phyloP scores from a whole-genome alignment of 306 rosid species.

The Prunus dulcis region DNA sequence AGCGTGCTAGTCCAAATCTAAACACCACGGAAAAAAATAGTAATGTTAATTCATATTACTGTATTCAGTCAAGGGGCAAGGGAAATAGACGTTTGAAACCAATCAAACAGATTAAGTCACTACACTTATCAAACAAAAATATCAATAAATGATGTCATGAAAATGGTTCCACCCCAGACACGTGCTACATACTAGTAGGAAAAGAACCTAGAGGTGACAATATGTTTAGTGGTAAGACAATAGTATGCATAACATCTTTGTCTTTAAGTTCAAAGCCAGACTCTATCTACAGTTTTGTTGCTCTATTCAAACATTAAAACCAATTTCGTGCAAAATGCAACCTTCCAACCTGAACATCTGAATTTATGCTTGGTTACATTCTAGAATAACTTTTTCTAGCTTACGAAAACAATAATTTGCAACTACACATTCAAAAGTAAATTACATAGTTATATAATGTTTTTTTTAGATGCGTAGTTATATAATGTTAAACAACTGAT shows the following conservation, averaged over 20 bases:
- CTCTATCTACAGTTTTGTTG: background rate
- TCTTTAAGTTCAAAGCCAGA: background rate
- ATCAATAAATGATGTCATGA: background rate
- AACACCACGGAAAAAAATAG: conserved; percentile 9
- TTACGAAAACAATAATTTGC: background rate
- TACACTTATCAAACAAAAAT: background rate
- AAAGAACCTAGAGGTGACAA: background rate
- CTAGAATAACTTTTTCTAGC: background rate
- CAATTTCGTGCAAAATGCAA: background rate
- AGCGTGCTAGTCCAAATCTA: conserved; percentile 99
- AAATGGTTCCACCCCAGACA: background rate
- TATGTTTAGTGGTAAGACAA: background rate
- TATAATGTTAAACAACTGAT: background rate
- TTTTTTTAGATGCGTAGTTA: background rate
- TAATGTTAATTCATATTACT: background rate
- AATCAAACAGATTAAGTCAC: background rate
- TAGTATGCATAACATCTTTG: background rate
- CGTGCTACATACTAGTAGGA: background rate
- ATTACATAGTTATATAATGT: background rate
- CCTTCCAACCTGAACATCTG: background rate
- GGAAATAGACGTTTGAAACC: background rate
- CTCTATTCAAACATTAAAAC: background rate
- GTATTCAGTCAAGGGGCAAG: background rate
- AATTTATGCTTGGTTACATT: background rate
- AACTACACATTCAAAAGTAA: background rate